Evolutionary conservation across 192 early-diverging fungal species (phyloP).

Genomic region (Rhizophlyctis rosea): DNA sequence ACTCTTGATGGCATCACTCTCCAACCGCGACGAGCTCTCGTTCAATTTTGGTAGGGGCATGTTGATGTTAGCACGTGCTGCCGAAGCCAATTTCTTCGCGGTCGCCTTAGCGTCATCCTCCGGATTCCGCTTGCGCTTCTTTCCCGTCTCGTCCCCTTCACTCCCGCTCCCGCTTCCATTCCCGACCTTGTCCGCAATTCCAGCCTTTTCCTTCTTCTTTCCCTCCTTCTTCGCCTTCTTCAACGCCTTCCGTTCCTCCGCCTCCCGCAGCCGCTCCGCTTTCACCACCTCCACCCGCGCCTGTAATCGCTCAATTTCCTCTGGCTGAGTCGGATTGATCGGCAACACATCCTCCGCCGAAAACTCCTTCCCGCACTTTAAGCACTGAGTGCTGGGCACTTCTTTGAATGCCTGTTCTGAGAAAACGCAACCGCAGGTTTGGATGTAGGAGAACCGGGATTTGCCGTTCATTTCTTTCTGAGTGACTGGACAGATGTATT

Average conservation of each 20-base stretch:
- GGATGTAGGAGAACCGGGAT: conserved; percentile 48
- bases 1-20: conserved; percentile 46
- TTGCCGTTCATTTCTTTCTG: conserved; percentile 86
- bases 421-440: conserved; percentile 75
- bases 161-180: conserved; percentile 14
- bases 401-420: conserved; percentile 74
- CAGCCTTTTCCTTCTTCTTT: conserved; percentile 29
- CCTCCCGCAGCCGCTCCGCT: conserved; percentile 44
- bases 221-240: conserved; percentile 37
- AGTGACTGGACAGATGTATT: conserved; percentile 76
- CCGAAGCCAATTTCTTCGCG: conserved; percentile 5
- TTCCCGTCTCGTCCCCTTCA: conserved; percentile 34
- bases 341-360: conserved; percentile 55
- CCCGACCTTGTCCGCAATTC: conserved; percentile 7
- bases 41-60: conserved; percentile 46
- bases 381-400: conserved; percentile 59
- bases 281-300: conserved; percentile 52
- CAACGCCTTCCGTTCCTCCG: conserved; percentile 39
- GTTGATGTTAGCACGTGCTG: conserved; percentile 34
- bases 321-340: conserved; percentile 62
- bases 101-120: conserved; percentile 3
- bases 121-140: conserved; percentile 32
- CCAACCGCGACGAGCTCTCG: conserved; percentile 23
- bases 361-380: conserved; percentile 65
- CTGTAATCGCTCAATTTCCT: conserved; percentile 61